Percentiles rank a stretch among this genome's conserved stretches.
Conservation (phyloP, 139 green algal genomes). For the Coelastrella sp. region DNA sequence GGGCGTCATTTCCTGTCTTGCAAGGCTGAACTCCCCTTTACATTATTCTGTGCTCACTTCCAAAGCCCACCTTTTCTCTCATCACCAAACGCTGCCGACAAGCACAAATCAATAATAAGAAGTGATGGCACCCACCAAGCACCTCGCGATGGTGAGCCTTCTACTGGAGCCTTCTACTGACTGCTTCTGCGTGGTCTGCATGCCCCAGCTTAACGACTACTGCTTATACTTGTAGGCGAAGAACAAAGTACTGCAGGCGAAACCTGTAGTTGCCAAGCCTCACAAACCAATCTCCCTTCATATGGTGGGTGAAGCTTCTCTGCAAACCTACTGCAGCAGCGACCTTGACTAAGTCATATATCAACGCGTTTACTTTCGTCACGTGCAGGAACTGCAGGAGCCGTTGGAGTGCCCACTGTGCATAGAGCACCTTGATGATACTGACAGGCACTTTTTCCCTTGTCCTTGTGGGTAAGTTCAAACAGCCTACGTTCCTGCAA, state of each 20-base stretch:
- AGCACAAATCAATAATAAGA: background rate
- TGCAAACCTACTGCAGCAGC: background rate
- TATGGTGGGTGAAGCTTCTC: background rate
- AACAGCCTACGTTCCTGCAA: no score
- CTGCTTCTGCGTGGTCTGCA: background rate
- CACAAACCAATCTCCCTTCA: background rate
- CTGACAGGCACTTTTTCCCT: slow-evolving; percentile 64
- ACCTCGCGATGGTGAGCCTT: background rate
- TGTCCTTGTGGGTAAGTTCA: slow-evolving; percentile 72
- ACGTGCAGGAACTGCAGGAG: background rate
- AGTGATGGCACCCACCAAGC: background rate
- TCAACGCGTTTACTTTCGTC: background rate
- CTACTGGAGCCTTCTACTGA: background rate
- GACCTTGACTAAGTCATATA: background rate
- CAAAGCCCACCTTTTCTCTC: background rate
- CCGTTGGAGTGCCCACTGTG: slow-evolving; percentile 64
- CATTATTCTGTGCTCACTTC: no score
- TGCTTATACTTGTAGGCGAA: background rate
- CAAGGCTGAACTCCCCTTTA: no score
- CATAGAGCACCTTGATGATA: slow-evolving; percentile 69
- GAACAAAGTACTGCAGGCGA: background rate
- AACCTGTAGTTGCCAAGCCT: background rate
- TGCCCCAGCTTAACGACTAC: background rate
- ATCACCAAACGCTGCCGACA: background rate
- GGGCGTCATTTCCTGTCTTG: no score